Conservation (phyloP, 2,329 filamentous ascomycete species). For the Talaromyces sp. region DNA sequence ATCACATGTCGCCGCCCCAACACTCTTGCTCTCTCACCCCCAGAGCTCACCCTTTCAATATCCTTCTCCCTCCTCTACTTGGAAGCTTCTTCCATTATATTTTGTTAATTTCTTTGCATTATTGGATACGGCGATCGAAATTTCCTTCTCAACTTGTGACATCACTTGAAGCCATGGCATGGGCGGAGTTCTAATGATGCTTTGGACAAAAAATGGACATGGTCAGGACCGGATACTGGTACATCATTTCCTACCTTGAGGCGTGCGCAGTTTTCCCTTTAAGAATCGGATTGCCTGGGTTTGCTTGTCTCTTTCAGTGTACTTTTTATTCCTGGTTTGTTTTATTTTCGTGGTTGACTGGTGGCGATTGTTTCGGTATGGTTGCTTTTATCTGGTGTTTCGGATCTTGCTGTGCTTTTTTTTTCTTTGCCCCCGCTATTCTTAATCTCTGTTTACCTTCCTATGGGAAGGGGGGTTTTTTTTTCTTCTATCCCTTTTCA, state of each 20-base stretch:
- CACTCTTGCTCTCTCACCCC: not conserved
- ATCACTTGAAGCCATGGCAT: slow-evolving; percentile 26
- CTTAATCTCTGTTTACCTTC: slow-evolving; percentile 14
- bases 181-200: slow-evolving; percentile 36
- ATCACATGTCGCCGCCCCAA: not conserved
- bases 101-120: slow-evolving; percentile 1
- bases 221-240: slow-evolving; percentile 24
- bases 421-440: slow-evolving; percentile 9
- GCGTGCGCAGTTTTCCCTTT: slow-evolving; percentile 24
- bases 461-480: slow-evolving; percentile 9
- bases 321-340: slow-evolving; percentile 10
- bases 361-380: slow-evolving; percentile 9
- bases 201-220: slow-evolving; percentile 30
- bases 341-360: slow-evolving; percentile 1
- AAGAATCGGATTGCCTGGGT: slow-evolving; percentile 21
- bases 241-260: slow-evolving; percentile 22
- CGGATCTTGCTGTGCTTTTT: not conserved
- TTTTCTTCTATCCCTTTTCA: slow-evolving; percentile 3
- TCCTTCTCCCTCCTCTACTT: slow-evolving; percentile 8
- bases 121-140: slow-evolving; percentile 12
- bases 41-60: not conserved
- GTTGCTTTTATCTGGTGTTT: slow-evolving; percentile 9
- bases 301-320: slow-evolving; percentile 20
- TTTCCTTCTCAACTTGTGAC: slow-evolving; percentile 19
- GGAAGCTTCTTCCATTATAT: not conserved